Percentiles rank a stretch among this genome's conserved stretches.
Evolutionary conservation across 1,284 basidiomycete genomes (phyloP).

Genomic region (Xerocomus minutiporus): DNA sequence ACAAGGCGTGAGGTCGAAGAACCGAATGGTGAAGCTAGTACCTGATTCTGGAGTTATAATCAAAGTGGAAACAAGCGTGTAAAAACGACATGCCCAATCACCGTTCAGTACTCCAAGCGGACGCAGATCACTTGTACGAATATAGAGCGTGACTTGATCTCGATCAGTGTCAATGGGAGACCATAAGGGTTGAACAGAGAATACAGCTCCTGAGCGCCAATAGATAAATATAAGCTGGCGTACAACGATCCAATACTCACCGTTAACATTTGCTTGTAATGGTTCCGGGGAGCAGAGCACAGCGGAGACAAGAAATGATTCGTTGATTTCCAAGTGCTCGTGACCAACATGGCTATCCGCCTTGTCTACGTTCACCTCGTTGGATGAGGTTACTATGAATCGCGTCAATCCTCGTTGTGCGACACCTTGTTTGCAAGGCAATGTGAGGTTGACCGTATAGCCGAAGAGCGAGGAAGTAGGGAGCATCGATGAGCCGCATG

Average conservation of each 20-base stretch:
- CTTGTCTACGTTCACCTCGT: constrained; percentile 15
- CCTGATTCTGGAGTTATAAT: constrained; percentile 15
- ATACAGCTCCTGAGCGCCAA: constrained; percentile 13
- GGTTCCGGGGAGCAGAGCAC: constrained; percentile 16
- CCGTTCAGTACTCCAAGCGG: constrained; percentile 76
- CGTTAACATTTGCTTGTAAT: constrained; percentile 3
- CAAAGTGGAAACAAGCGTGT: background rate
- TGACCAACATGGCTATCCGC: constrained; percentile 19
- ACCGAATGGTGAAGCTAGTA: constrained; percentile 25
- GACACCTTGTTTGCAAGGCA: constrained; percentile 73
- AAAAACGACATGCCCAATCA: constrained; percentile 70
- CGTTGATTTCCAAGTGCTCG: constrained; percentile 61
- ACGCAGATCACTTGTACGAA: constrained; percentile 62
- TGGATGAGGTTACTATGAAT: constrained; percentile 49
- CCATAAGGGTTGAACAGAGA: constrained; percentile 32
- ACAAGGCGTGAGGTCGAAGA: constrained; percentile 45
- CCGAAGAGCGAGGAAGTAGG: constrained; percentile 29
- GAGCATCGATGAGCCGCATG: constrained; percentile 16
- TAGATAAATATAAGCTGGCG: constrained; percentile 5
- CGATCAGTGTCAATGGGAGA: constrained; percentile 31
- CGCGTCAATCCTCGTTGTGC: constrained; percentile 49
- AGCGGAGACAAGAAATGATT: constrained; percentile 57
- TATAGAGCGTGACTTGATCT: constrained; percentile 51
- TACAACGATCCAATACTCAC: constrained; percentile 12
- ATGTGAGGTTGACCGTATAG: constrained; percentile 46